A percentile compares a stretch with the other conserved stretches of the same genome.
Evolutionary conservation across 768 basidiomycete genomes (phyloP).

Genomic region (Suillus alpinus): DNA sequence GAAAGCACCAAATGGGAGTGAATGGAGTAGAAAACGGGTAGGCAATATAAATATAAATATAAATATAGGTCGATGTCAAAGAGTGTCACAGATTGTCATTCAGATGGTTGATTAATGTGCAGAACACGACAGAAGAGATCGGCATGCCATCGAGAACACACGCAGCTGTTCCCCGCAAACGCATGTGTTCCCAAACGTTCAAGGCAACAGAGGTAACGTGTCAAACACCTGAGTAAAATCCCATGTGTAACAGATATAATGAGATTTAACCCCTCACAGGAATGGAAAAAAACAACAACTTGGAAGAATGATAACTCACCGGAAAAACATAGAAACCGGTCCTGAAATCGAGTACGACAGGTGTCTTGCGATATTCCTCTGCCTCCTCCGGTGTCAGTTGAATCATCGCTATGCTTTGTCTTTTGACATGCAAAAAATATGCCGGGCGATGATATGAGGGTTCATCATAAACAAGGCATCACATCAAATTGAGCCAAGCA

Average conservation of each 20-base stretch:
- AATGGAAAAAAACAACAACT: not conserved
- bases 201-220: not conserved
- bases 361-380: slow-evolving; percentile 53
- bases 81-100: not conserved
- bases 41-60: not conserved
- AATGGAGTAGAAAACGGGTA: not conserved
- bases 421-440: slow-evolving; percentile 26
- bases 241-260: not conserved
- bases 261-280: not conserved
- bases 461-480: not conserved
- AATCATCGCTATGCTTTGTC: slow-evolving; percentile 77
- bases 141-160: not conserved
- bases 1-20: not conserved
- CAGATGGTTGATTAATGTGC: not conserved
- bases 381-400: slow-evolving; percentile 74
- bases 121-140: not conserved
- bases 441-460: not conserved
- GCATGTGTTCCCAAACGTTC: not conserved
- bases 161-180: too few species aligned
- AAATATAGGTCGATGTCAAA: not conserved
- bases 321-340: slow-evolving; percentile 85
- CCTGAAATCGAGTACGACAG: slow-evolving; percentile 71
- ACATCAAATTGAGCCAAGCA: not conserved
- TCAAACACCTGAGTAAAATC: not conserved
- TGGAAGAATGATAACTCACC: slow-evolving; percentile 37